Evolutionary conservation across 345 rosid species (phyloP), one percentile per base, ranked within the genome.

Genomic region (Hypericum androsaemum): DNA sequence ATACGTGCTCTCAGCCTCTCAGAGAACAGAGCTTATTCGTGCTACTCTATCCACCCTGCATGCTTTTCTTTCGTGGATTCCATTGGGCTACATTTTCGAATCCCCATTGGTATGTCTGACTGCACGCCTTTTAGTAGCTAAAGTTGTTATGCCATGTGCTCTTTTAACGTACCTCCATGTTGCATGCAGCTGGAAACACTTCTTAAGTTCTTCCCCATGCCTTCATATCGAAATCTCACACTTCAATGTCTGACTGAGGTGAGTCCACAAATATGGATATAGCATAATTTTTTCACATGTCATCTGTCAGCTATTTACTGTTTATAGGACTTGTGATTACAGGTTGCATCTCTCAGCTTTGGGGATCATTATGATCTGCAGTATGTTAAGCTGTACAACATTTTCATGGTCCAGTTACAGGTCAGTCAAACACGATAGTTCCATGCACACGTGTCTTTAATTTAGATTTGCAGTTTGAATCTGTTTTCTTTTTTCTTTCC

Each of bases 41-140:
- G 95, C 97, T 47, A 94, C 99, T 3, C 69, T 94, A 43, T 86
- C 99, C 56, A 86, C 99, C 7, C 69, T 94, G 74, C 99, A 88
- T 77, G 99, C 97, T 59, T 94, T 86, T 65, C 97, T 94, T 65
- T 94, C 99, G 5, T 88, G 99, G 99, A 94, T 94, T 61, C 99
- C 99, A 1, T 61, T 94, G 73, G 99, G 97, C 66, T 94, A 94
- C 71, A 94, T 94, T 67, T 94, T 94, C 78, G 99, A 94, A 71
- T 94, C 99, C 39, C 83, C 95, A 50, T 55, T 88, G 89, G 99
- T 88, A 80, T 58, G 77, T 68, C 39, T 40, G 59, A 41, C 54
- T 5, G 49, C 15, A 28, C 43, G 42, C 12, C 11, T 48, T 52
- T 6, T 47, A 37, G 56, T 62, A 56, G 58, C 54, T 46, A 9